Conservation (phyloP, 345 rosid species). For the Boechera divaricarpa region DNA sequence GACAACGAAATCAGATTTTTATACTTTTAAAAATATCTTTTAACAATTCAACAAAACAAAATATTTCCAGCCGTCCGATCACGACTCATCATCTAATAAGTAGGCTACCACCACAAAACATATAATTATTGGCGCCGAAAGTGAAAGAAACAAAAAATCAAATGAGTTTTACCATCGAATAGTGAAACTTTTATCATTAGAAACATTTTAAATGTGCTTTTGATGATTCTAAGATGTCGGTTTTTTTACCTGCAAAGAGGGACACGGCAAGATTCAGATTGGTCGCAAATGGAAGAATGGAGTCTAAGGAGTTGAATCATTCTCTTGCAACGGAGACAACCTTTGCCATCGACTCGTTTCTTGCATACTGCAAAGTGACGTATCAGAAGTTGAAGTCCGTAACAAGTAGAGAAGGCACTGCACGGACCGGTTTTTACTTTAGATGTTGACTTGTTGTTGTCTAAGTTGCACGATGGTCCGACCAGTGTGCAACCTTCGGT, state of each 20-base stretch:
- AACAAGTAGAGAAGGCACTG: slow-evolving; percentile 64
- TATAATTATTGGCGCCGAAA: slow-evolving; percentile 35
- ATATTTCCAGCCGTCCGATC: slow-evolving; percentile 31
- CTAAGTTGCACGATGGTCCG: slow-evolving; percentile 56
- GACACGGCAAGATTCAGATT: slow-evolving; percentile 67
- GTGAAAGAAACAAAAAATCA: slow-evolving; percentile 4
- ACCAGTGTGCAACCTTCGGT: slow-evolving; percentile 84
- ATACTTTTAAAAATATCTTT: not conserved
- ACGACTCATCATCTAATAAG: slow-evolving; percentile 35
- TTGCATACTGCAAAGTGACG: slow-evolving; percentile 74
- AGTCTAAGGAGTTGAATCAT: slow-evolving; percentile 93
- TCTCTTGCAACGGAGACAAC: slow-evolving; percentile 78
- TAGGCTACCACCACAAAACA: slow-evolving; percentile 38
- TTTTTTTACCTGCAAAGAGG: slow-evolving; percentile 86
- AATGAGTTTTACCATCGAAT: not conserved
- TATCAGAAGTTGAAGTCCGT: slow-evolving; percentile 72
- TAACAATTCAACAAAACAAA: not conserved
- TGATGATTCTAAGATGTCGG: slow-evolving; percentile 12
- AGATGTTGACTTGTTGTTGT: slow-evolving; percentile 36
- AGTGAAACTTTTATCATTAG: slow-evolving; percentile 14
- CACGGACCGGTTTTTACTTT: slow-evolving; percentile 51
- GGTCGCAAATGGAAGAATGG: slow-evolving; percentile 79
- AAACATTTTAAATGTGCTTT: slow-evolving; percentile 1
- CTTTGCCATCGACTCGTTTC: slow-evolving; percentile 60
- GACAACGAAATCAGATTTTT: slow-evolving; percentile 25